Conservation (phyloP, 805 yeast species). For the Saturnispora zaruensis region DNA sequence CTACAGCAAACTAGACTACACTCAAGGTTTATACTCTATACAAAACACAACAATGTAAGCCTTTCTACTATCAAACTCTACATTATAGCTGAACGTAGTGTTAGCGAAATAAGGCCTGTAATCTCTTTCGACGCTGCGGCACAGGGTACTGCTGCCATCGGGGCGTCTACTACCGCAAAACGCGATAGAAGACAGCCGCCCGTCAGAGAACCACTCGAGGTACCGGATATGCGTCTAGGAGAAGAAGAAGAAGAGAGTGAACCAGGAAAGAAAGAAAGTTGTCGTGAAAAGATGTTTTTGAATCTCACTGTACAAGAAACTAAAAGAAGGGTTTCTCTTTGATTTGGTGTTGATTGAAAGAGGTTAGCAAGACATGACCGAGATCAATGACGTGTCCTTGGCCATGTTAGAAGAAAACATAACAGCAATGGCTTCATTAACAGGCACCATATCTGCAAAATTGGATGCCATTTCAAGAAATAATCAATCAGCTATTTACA, state of each 20-base stretch:
- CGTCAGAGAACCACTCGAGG: background rate
- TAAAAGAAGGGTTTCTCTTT: conserved; percentile 4
- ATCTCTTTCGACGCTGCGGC: background rate
- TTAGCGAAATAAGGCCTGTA: conserved; percentile 31
- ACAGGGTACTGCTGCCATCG: background rate
- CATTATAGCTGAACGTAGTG: conserved; percentile 28
- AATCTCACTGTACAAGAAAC: background rate
- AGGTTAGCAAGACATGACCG: background rate
- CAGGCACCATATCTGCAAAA: conserved; percentile 46
- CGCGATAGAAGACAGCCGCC: background rate
- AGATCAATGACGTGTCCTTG: conserved; percentile 69
- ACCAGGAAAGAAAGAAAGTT: background rate
- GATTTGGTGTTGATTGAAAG: background rate
- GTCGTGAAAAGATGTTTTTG: background rate
- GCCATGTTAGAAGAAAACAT: conserved; percentile 74
- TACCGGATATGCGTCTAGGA: background rate
- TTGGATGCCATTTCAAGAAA: conserved; percentile 44
- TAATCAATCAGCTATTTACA: conserved; percentile 46
- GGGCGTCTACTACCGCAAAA: background rate
- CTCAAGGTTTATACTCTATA: background rate
- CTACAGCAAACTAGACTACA: background rate
- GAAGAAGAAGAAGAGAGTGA: background rate
- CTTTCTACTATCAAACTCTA: conserved; percentile 34
- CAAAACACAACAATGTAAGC: conserved; percentile 22
- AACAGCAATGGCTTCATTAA: conserved; percentile 45